These are phyloP conservation scores for Papiliotrema laurentii DNA, from an alignment of 1,284 basidiomycete species.

Conservation along the genomic window DNA sequence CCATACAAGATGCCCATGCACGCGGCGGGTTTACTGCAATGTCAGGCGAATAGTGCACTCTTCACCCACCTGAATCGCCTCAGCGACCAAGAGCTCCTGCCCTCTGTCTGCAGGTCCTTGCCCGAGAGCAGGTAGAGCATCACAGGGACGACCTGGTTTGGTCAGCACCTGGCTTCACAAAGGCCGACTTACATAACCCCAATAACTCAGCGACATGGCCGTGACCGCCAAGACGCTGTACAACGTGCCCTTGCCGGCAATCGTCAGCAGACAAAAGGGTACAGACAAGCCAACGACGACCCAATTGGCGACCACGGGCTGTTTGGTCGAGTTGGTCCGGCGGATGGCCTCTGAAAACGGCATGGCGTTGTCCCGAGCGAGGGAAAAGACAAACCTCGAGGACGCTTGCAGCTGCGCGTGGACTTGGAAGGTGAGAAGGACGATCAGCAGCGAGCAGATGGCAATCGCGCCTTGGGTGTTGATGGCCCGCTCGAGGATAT, in stretches of 20 bases:
- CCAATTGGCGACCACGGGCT: constrained; percentile 42
- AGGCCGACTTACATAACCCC: constrained; percentile 37
- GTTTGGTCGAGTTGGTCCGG: constrained; percentile 31
- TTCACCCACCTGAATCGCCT: constrained; percentile 29
- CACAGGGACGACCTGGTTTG: constrained; percentile 26
- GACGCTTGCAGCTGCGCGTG: constrained; percentile 45
- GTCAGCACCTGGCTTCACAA: not conserved
- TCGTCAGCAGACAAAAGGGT: constrained; percentile 32
- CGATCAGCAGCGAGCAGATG: constrained; percentile 31
- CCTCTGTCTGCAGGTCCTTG: constrained; percentile 40
- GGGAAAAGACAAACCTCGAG: constrained; percentile 45
- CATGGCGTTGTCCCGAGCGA: constrained; percentile 45
- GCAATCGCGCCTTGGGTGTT: constrained; percentile 30
- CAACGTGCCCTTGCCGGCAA: constrained; percentile 21
- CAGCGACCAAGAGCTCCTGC: constrained; percentile 42
- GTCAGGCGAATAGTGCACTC: not conserved
- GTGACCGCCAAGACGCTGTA: constrained; percentile 37
- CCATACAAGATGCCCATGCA: constrained; percentile 30
- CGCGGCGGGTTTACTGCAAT: constrained; percentile 33
- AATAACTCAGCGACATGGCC: constrained; percentile 34
- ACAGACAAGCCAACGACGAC: constrained; percentile 31
- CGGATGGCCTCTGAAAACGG: constrained; percentile 40
- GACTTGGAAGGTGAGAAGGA: constrained; percentile 37
- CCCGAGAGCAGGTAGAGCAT: constrained; percentile 38
- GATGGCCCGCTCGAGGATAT: constrained; percentile 38